Conservation (phyloP, 2,329 filamentous ascomycete species). For the Fonsecaea pedrosoi region DNA sequence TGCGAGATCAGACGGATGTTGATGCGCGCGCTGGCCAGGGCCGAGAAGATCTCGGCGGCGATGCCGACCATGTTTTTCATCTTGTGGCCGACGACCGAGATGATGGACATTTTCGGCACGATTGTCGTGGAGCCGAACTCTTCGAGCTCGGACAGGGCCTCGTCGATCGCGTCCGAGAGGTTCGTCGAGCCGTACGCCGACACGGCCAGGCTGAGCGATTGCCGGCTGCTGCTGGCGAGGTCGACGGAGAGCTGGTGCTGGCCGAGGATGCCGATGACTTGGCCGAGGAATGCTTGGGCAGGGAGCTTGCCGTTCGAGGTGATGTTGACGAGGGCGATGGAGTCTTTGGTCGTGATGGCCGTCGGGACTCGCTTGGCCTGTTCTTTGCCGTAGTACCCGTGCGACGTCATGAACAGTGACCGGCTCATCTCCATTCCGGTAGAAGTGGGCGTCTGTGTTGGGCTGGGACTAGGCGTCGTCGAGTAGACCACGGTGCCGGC, state of each 20-base stretch:
- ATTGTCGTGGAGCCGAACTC: slow-evolving; percentile 89
- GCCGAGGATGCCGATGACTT: slow-evolving; percentile 92
- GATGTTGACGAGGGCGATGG: slow-evolving; percentile 95
- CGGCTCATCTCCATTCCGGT: slow-evolving; percentile 5
- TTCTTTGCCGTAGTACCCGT: slow-evolving; percentile 51
- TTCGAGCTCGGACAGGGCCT: slow-evolving; percentile 72
- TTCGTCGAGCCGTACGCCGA: slow-evolving; percentile 64
- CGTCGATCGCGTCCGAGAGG: slow-evolving; percentile 66
- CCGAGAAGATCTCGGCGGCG: slow-evolving; percentile 91
- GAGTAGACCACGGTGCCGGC: slow-evolving; percentile 73
- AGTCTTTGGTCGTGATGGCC: slow-evolving; percentile 94
- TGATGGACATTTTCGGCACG: slow-evolving; percentile 88
- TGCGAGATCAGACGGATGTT: slow-evolving; percentile 99
- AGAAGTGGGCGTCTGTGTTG: not conserved
- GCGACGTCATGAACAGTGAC: slow-evolving; percentile 58
- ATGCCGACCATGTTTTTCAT: slow-evolving; percentile 98
- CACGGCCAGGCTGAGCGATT: slow-evolving; percentile 95
- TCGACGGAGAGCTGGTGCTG: slow-evolving; percentile 87
- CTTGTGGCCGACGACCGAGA: slow-evolving; percentile 90
- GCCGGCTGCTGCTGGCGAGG: slow-evolving; percentile 88
- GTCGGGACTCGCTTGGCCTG: slow-evolving; percentile 72
- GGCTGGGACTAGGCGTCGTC: slow-evolving; percentile 45
- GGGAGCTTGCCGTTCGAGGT: slow-evolving; percentile 96
- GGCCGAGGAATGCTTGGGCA: slow-evolving; percentile 92
- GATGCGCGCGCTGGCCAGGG: slow-evolving; percentile 87